phyloP scores from a whole-genome alignment of 495 filamentous ascomycete species.

The Penicillium lagena region DNA sequence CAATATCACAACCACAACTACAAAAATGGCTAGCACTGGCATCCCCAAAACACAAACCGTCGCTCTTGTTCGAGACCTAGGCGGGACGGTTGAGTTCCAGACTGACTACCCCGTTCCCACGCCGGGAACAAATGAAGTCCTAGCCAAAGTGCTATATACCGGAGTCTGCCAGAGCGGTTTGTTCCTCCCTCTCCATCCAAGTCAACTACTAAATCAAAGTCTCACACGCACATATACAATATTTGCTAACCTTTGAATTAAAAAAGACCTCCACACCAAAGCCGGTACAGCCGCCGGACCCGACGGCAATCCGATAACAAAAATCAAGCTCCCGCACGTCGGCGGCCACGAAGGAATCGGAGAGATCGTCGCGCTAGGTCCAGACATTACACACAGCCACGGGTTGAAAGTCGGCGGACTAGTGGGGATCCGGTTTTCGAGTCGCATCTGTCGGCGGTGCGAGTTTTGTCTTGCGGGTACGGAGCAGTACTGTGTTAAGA shows the following conservation, averaged over 20 bases:
- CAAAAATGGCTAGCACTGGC: constrained; percentile 14
- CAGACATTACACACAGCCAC: constrained; percentile 16
- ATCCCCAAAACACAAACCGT: constrained; percentile 40
- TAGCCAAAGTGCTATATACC: constrained; percentile 43
- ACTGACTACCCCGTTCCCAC: constrained; percentile 40
- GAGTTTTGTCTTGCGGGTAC: constrained; percentile 40
- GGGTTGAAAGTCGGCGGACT: constrained; percentile 31
- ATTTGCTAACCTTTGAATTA: neutral
- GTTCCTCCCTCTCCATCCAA: constrained; percentile 1
- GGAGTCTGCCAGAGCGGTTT: constrained; percentile 45
- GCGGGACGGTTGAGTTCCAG: constrained; percentile 38
- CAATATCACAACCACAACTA: neutral
- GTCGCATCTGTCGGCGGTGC: constrained; percentile 41
- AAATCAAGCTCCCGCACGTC: constrained; percentile 43
- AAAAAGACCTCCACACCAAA: constrained; percentile 42
- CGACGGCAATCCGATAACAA: constrained; percentile 38
- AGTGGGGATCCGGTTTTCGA: constrained; percentile 42
- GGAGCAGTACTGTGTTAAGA: constrained; percentile 38
- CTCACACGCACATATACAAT: neutral
- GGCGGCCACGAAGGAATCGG: constrained; percentile 47
- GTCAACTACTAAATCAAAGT: neutral
- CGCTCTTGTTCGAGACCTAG: constrained; percentile 36
- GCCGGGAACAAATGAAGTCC: constrained; percentile 38
- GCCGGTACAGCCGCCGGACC: constrained; percentile 35
- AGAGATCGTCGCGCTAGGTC: constrained; percentile 34